phyloP scores from a whole-genome alignment of 371 early-diverging fungal genomes.

The Haplosporangium sp. region DNA sequence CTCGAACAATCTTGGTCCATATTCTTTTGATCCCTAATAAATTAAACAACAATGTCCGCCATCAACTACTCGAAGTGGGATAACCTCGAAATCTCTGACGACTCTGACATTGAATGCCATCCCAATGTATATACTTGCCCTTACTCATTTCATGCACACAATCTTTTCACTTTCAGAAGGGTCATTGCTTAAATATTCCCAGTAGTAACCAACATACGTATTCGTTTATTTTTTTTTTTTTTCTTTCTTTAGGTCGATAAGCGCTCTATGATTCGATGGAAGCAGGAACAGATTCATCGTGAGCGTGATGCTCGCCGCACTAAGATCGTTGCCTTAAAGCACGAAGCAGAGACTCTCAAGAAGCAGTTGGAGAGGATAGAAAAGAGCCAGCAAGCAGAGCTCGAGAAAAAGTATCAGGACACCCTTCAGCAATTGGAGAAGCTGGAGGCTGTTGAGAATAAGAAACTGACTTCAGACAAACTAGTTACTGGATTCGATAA shows the following conservation, averaged over 20 bases:
- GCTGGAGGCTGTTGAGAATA: conserved; percentile 71
- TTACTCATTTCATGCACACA: not conserved
- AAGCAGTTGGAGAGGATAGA: conserved; percentile 63
- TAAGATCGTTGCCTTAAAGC: conserved; percentile 74
- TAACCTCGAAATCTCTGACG: conserved; percentile 95
- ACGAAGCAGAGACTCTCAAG: conserved; percentile 70
- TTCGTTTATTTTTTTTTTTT: not conserved
- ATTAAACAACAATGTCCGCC: conserved; percentile 38
- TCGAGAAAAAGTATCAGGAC: conserved; percentile 49
- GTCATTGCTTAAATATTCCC: too few relatives aligned
- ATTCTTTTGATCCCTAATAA: not conserved
- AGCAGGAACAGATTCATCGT: conserved; percentile 89
- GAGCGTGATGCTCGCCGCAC: conserved; percentile 87
- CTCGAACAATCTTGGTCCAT: not conserved
- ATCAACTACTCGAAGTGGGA: conserved; percentile 97
- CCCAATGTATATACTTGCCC: conserved; percentile 78
- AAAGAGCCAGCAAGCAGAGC: conserved; percentile 54
- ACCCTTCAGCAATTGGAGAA: conserved; percentile 65
- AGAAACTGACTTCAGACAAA: conserved; percentile 84
- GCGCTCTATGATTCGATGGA: conserved; percentile 92
- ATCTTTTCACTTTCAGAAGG: too few relatives aligned
- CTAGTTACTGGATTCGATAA: conserved; percentile 80
- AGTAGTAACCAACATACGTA: too few relatives aligned
- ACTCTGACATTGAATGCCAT: conserved; percentile 95
- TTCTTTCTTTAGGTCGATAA: conserved; percentile 71